Conservation (phyloP, 768 basidiomycete species). For the Suillus paluster region DNA sequence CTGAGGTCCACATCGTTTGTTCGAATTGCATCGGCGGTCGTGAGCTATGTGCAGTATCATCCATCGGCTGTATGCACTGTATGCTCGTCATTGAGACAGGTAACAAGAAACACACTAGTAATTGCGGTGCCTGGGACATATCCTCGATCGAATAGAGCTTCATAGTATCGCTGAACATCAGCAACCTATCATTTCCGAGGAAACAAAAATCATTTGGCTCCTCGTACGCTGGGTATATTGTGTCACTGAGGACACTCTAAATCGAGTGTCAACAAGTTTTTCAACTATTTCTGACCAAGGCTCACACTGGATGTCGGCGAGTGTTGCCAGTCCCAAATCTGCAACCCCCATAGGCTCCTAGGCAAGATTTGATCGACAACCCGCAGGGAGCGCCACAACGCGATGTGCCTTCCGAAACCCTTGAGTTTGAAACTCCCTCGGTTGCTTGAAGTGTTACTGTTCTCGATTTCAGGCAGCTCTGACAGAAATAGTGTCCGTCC, state of each 20-base stretch:
- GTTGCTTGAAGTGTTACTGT: background rate
- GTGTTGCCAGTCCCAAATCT: slow-evolving; percentile 3
- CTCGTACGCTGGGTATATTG: background rate
- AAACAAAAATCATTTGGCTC: background rate
- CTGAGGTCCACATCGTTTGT: background rate
- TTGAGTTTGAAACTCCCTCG: background rate
- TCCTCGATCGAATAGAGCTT: background rate
- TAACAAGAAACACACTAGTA: background rate
- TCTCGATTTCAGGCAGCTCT: background rate
- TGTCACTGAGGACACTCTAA: background rate
- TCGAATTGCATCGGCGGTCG: background rate
- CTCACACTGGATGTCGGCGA: background rate
- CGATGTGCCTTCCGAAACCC: slow-evolving; percentile 1
- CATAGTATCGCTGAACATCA: background rate
- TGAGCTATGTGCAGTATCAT: background rate
- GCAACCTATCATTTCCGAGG: background rate
- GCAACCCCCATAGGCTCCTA: background rate
- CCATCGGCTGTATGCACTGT: background rate
- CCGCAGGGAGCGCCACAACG: background rate
- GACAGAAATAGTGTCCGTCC: background rate
- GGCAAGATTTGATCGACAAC: background rate
- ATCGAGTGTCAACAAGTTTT: background rate
- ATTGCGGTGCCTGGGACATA: background rate
- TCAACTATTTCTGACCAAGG: background rate
- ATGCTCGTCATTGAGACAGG: background rate